Base-by-base conservation (phyloP, 2,329 filamentous ascomycete genomes). In the Aspergillus ochraceus region DNA sequence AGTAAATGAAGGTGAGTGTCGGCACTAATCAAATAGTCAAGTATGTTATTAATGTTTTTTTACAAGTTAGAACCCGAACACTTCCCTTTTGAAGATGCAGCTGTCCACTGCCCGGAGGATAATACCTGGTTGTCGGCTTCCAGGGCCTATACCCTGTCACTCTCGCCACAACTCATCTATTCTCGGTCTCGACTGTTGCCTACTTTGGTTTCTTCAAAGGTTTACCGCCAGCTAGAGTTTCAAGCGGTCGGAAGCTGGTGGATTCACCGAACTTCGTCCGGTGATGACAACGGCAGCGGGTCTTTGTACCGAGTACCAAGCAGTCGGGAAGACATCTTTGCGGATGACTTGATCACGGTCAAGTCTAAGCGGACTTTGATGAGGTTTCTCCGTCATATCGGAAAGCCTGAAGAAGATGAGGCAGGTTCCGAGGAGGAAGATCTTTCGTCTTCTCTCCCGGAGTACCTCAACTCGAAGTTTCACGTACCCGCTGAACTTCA, bases 201-300 rank as follows among this genome's bases (percentile, higher is more conserved):
- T 9, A 85, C 88, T 68, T 85, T 98, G 17, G 91, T 98, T n/a
- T 92, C 92, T 2, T 97, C 94, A 6, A 90, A 88, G 67, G 90
- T 92, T 12, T 94, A 94, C 71, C 86, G 89, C 22, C 93, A 97
- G 77, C 84, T 99, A 51, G 94, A 98, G 72, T 98, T 98, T 68
- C 86, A 95, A 62, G 92, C 94, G 29, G 91, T 98, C 26, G 94
- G 94, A 26, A 94, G 90, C 58, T 98, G 94, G 86, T 97, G 90
- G 84, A 86, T 97, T 57, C 88, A 88, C 71, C 67, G 67, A 45
- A 58, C 57, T 4, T 57, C 54, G 29, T 24, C 59, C 8, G 58
- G 67, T 9, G 32, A 54, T 55, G 24, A n/a, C 32, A 22, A 51
- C 22, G 22, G 47, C 32, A 45, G 51, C 10, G 24, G 32, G 12